A percentile compares a stretch with the other conserved stretches of the same genome.
Conservation (phyloP, 495 filamentous ascomycete species). For the Chaetomium cochliodes region DNA sequence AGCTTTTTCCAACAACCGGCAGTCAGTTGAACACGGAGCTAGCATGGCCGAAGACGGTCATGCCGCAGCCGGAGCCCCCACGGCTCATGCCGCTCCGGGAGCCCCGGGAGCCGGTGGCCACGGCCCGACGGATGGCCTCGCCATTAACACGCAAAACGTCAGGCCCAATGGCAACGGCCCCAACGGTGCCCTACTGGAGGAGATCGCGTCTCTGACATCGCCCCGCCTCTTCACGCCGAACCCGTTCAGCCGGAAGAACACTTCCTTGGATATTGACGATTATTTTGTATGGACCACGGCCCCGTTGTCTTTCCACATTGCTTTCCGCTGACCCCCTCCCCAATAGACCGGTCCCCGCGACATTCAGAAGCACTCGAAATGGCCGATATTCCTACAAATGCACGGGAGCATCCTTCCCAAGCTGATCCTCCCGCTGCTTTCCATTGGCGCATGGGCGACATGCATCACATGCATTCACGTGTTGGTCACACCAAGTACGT, state of each 20-base stretch:
- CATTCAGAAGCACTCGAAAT: conserved; percentile 73
- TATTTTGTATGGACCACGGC: conserved; percentile 51
- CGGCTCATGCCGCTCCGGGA: conserved; percentile 1
- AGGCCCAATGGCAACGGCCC: conserved; percentile 15
- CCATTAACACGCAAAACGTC: not conserved
- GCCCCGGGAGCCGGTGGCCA: not conserved
- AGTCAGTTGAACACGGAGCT: not conserved
- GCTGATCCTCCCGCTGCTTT: conserved; percentile 71
- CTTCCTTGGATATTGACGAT: conserved; percentile 48
- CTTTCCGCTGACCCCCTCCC: not conserved
- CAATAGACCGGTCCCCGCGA: conserved; percentile 62
- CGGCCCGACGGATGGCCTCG: not conserved
- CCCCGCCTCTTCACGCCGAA: conserved; percentile 42
- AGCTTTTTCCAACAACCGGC: not conserved
- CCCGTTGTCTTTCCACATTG: not conserved
- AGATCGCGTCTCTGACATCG: conserved; percentile 36
- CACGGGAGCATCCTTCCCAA: conserved; percentile 78
- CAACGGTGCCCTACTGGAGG: conserved; percentile 14
- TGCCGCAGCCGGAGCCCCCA: not conserved
- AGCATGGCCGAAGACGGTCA: conserved; percentile 23
- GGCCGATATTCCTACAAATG: conserved; percentile 75
- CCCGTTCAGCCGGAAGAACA: conserved; percentile 49
- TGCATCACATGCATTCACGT: conserved; percentile 59
- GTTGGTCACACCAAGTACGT: conserved; percentile 46
- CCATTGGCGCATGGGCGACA: conserved; percentile 68